Evolutionary conservation across 2,329 filamentous ascomycete genomes (phyloP).

Genomic region (Aspergillus latus): DNA sequence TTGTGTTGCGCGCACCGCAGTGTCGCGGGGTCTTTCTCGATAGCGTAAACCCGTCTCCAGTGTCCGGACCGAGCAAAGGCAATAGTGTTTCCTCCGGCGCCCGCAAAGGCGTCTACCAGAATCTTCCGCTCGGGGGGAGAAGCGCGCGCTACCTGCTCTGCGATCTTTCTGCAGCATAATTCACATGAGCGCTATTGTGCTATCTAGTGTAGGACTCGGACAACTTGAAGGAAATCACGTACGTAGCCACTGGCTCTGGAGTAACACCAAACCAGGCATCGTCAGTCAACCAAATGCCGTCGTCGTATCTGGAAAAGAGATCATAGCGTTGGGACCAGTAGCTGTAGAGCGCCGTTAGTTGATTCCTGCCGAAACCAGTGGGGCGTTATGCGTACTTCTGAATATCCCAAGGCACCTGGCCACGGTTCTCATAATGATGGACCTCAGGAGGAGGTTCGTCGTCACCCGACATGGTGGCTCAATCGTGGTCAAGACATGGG

Average conservation of each 20-base stretch:
- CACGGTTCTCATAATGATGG: conserved; percentile 69
- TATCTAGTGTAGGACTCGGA: not conserved
- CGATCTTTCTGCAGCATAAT: conserved; percentile 63
- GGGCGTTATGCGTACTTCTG: conserved; percentile 64
- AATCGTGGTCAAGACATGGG: conserved; percentile 12
- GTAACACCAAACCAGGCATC: conserved; percentile 97
- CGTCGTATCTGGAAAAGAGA: conserved; percentile 83
- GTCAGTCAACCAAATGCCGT: conserved; percentile 86
- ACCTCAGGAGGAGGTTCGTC: conserved; percentile 37
- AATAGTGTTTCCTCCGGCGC: conserved; percentile 90
- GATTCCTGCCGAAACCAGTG: not conserved
- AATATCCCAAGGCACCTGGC: conserved; percentile 77
- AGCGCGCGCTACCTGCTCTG: conserved; percentile 64
- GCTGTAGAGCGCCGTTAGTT: conserved; percentile 47
- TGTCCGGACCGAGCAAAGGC: conserved; percentile 80
- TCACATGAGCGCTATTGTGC: not conserved
- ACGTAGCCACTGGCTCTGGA: conserved; percentile 86
- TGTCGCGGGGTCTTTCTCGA: conserved; percentile 78
- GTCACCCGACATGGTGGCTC: conserved; percentile 28
- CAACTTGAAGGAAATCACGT: conserved; percentile 31
- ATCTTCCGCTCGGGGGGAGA: conserved; percentile 58
- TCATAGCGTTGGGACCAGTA: conserved; percentile 92
- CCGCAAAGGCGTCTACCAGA: conserved; percentile 85
- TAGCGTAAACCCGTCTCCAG: conserved; percentile 82
- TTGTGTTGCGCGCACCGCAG: conserved; percentile 92